Evolutionary conservation across 106 monocot species (phyloP).

Genomic region (Allium sativum): DNA sequence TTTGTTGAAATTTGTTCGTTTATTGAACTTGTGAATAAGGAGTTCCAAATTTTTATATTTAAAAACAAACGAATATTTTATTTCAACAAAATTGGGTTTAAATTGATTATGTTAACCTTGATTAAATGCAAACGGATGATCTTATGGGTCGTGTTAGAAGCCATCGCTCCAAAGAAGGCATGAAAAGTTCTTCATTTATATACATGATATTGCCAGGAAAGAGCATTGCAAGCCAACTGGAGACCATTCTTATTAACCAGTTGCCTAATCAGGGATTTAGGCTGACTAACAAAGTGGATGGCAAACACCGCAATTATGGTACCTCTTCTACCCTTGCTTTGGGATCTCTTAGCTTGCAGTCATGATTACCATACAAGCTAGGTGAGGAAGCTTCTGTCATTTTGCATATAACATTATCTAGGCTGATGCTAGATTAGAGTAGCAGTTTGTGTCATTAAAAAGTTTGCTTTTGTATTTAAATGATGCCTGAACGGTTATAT

Average conservation of each 20-base stretch:
- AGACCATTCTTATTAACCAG: conserved; percentile 96
- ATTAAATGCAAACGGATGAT: conserved; percentile 77
- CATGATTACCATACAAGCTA: conserved; percentile 9
- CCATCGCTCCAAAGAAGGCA: conserved; percentile 68
- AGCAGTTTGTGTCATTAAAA: background rate
- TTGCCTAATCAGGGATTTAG: conserved; percentile 60
- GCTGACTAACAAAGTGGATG: conserved; percentile 69
- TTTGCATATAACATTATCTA: background rate
- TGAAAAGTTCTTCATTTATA: conserved; percentile 43
- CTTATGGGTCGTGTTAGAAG: conserved; percentile 57
- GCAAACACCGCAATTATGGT: conserved; percentile 88
- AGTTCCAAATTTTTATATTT: no score
- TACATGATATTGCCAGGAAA: conserved; percentile 83
- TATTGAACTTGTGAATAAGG: no score
- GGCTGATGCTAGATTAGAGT: background rate
- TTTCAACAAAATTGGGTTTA: no score
- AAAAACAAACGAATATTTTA: no score
- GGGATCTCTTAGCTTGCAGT: conserved; percentile 21
- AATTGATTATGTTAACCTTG: no score
- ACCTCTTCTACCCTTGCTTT: conserved; percentile 25
- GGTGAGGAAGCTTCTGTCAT: background rate
- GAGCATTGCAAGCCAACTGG: conserved; percentile 80
- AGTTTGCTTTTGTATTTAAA: background rate
- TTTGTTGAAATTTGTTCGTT: no score
- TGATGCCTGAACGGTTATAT: background rate